Evolutionary conservation across 2,329 filamentous ascomycete species (phyloP).

Genomic region (Fusarium paranaense): DNA sequence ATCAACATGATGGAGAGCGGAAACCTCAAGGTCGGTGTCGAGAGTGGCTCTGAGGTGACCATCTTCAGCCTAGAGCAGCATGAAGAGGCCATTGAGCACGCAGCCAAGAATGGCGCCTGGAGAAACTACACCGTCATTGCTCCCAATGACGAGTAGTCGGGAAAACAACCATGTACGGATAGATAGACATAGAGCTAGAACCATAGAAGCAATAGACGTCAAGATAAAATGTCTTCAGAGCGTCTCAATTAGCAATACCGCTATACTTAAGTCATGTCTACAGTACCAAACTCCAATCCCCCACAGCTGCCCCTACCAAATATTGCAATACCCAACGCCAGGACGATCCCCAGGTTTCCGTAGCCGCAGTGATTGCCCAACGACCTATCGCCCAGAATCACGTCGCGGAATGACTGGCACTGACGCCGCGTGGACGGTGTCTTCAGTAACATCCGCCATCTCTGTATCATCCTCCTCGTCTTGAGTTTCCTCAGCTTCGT

Average conservation of each 20-base stretch:
- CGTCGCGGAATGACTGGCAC: neutral
- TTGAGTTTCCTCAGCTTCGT: constrained; percentile 31
- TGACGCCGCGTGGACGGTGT: constrained; percentile 5
- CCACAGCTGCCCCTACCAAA: constrained; percentile 2
- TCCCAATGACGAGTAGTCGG: neutral
- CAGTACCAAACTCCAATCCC: neutral
- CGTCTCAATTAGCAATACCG: neutral
- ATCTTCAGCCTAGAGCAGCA: constrained; percentile 4
- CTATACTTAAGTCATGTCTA: neutral
- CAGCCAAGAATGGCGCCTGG: neutral
- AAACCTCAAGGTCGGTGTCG: neutral
- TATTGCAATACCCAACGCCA: constrained; percentile 25
- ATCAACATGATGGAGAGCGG: constrained; percentile 13
- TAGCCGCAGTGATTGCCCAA: neutral
- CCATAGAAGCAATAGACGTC: neutral
- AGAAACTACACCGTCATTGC: constrained; percentile 9
- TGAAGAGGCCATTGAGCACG: constrained; percentile 3
- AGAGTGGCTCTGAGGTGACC: neutral
- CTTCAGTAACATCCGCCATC: constrained; percentile 26
- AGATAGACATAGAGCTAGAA: neutral
- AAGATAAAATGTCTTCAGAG: neutral
- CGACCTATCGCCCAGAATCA: neutral
- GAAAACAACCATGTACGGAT: neutral
- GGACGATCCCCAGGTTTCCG: neutral
- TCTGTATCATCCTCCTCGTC: constrained; percentile 34